Conservation (phyloP, 495 filamentous ascomycete genomes). For the Podospora anserina region DNA sequence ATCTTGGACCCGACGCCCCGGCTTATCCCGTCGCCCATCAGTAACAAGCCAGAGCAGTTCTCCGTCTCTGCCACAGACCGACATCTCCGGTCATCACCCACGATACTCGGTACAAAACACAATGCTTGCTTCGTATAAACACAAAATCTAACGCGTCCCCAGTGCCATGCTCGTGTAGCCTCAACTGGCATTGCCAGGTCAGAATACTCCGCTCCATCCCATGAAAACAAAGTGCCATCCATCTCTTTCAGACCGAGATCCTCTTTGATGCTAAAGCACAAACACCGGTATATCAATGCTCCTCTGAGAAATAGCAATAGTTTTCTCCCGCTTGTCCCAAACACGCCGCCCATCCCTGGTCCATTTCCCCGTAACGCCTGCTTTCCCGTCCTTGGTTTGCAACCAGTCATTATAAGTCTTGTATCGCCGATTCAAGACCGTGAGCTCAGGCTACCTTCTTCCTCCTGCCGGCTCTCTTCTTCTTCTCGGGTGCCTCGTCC, state of each 20-base stretch:
- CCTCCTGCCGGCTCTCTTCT: constrained; percentile 41
- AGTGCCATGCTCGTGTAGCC: background rate
- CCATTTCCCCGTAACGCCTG: background rate
- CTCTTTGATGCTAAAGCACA: background rate
- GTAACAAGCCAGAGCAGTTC: background rate
- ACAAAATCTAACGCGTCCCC: background rate
- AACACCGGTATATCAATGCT: background rate
- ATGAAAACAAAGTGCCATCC: background rate
- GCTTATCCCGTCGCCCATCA: background rate
- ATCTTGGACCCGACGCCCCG: background rate
- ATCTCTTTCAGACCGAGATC: background rate
- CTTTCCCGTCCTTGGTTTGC: background rate
- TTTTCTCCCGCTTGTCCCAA: background rate
- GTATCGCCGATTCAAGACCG: background rate
- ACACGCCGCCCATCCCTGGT: background rate
- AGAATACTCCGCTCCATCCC: background rate
- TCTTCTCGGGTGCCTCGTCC: constrained; percentile 42
- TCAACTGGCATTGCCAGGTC: background rate
- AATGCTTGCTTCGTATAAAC: background rate
- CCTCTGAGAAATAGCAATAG: background rate
- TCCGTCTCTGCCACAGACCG: background rate
- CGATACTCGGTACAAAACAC: background rate
- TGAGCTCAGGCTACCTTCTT: constrained; percentile 33
- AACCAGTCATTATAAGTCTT: background rate
- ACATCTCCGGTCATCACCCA: background rate